Conservation (phyloP, 73 alveolate species). For the Effrenium voratum region DNA sequence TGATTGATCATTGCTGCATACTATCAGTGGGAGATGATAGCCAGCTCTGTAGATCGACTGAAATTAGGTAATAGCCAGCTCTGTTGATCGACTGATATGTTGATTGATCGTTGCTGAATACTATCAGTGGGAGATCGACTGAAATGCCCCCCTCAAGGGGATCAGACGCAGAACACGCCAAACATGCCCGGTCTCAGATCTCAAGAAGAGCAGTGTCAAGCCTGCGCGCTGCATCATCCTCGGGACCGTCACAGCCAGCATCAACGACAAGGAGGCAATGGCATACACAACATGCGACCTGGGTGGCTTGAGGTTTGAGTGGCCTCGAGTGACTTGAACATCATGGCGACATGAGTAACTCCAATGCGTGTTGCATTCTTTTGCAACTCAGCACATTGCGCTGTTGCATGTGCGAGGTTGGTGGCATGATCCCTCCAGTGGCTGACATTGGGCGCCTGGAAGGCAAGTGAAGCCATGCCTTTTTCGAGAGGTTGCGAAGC, state of each 20-base stretch:
- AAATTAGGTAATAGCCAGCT: too few relatives aligned
- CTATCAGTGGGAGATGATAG: too few relatives aligned
- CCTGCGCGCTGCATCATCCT: conserved; percentile 91
- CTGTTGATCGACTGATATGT: too few relatives aligned
- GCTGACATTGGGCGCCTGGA: conserved; percentile 62
- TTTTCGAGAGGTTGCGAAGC: too few relatives aligned
- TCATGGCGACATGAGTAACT: background rate
- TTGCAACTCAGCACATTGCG: background rate
- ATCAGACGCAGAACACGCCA: too few relatives aligned
- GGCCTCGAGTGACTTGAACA: background rate
- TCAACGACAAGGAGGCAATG: conserved; percentile 71
- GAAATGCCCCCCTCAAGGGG: too few relatives aligned
- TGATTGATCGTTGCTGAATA: too few relatives aligned
- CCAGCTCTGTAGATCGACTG: too few relatives aligned
- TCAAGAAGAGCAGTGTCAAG: conserved; percentile 75
- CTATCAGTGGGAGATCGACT: too few relatives aligned
- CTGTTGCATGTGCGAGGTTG: background rate
- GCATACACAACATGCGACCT: background rate
- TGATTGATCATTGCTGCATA: too few relatives aligned
- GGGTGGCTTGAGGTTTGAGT: too few relatives aligned
- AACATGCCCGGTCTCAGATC: conserved; percentile 49
- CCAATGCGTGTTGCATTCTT: background rate
- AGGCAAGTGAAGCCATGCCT: too few relatives aligned
- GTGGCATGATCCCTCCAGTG: conserved; percentile 85
- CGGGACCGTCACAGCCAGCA: conserved; percentile 91